A percentile compares a stretch with the other conserved stretches of the same genome.
These are phyloP conservation scores for Thalassiosira mediterranea DNA, from an alignment of 352 stramenopile species.

Conservation along the genomic window DNA sequence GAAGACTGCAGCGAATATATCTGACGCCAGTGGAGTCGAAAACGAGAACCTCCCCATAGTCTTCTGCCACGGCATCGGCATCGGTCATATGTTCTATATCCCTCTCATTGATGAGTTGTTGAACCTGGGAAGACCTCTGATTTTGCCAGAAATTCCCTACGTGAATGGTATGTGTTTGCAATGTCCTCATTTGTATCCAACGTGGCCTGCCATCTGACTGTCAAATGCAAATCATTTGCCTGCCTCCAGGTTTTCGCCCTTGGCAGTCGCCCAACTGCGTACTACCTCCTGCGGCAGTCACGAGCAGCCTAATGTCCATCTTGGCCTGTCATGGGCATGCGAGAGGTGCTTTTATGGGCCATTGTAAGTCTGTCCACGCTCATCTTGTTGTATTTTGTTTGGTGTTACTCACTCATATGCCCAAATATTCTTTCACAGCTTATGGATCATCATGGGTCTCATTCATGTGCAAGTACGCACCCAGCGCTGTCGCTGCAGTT, in stretches of 20 bases:
- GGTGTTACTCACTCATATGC: not conserved
- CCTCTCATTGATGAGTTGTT: constrained; percentile 75
- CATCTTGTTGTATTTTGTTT: constrained; percentile 1
- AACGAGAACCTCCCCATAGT: constrained; percentile 66
- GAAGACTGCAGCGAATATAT: constrained; percentile 8
- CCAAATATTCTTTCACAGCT: constrained; percentile 15
- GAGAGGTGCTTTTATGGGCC: constrained; percentile 71
- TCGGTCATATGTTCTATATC: constrained; percentile 79
- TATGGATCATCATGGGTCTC: constrained; percentile 74
- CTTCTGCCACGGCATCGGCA: constrained; percentile 84
- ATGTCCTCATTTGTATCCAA: no score
- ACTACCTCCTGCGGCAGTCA: constrained; percentile 68
- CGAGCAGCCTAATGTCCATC: constrained; percentile 75
- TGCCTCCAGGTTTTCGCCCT: constrained; percentile 68
- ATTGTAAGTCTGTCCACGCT: constrained; percentile 35
- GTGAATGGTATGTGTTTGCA: no score
- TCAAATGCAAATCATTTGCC: no score
- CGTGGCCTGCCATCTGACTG: no score
- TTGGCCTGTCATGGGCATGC: constrained; percentile 72
- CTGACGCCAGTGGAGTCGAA: constrained; percentile 24
- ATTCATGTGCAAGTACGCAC: constrained; percentile 79
- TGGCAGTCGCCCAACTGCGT: constrained; percentile 74
- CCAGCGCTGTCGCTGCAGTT: constrained; percentile 67
- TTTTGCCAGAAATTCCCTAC: constrained; percentile 80
- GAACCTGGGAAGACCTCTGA: constrained; percentile 63